Percentiles rank a stretch among this genome's conserved stretches.
These are phyloP conservation scores for Pluteus cervinus DNA, from an alignment of 768 basidiomycete genomes.

Conservation along the genomic window DNA sequence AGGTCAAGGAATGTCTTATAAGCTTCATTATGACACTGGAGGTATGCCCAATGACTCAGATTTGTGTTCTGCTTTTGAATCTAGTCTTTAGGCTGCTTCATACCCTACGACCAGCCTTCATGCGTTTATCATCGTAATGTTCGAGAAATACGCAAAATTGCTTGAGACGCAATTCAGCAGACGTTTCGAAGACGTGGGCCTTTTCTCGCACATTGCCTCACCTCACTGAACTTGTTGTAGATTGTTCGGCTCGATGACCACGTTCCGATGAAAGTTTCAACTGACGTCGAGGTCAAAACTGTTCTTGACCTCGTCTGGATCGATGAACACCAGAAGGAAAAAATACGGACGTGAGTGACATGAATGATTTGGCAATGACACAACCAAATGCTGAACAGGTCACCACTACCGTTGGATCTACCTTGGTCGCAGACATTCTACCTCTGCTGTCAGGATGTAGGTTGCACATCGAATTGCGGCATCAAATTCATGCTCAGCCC, in stretches of 20 bases:
- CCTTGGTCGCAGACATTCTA: conserved; percentile 97
- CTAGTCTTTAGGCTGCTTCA: conserved; percentile 60
- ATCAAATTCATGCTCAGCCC: background rate
- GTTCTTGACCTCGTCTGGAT: conserved; percentile 86
- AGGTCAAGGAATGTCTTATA: conserved; percentile 77
- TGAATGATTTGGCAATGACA: background rate
- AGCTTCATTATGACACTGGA: conserved; percentile 90
- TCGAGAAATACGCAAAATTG: conserved; percentile 83
- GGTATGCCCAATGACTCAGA: conserved; percentile 35
- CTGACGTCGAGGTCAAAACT: conserved; percentile 54
- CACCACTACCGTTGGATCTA: conserved; percentile 59
- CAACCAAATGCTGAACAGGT: conserved; percentile 32
- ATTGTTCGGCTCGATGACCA: conserved; percentile 85
- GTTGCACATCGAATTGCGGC: conserved; percentile 10
- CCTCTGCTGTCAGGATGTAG: conserved; percentile 85
- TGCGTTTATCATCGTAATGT: conserved; percentile 77
- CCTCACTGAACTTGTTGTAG: conserved; percentile 30
- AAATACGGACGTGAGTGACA: conserved; percentile 48
- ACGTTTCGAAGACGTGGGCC: conserved; percentile 73
- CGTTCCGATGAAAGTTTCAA: conserved; percentile 75
- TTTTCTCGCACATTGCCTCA: background rate
- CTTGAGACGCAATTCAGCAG: conserved; percentile 76
- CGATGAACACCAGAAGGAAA: conserved; percentile 54
- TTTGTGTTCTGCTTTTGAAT: conserved; percentile 5
- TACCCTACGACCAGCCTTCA: conserved; percentile 84